These are phyloP conservation scores for Pycnococcus provasolii DNA, from an alignment of 139 green algal genomes.

Conservation along the genomic window DNA sequence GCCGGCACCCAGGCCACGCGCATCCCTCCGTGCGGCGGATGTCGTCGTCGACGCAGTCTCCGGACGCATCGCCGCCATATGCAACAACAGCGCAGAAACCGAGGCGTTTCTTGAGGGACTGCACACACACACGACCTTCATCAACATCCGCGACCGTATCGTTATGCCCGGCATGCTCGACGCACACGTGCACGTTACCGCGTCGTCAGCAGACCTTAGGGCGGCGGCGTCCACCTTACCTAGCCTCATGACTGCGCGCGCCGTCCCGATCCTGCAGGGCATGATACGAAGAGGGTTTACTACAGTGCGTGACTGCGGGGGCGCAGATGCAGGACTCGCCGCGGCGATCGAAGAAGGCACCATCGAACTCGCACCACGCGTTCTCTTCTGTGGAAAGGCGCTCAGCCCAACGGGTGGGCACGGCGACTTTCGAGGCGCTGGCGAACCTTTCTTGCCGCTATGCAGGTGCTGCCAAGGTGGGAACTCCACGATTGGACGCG, in stretches of 20 bases:
- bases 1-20: too few relatives aligned
- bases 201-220: slow-evolving; percentile 44
- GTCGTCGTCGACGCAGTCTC: too few relatives aligned
- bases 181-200: slow-evolving; percentile 53
- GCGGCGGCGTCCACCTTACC: slow-evolving; percentile 34
- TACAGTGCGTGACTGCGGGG: slow-evolving; percentile 44
- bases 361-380: slow-evolving; percentile 36
- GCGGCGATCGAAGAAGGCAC: slow-evolving; percentile 48
- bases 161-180: slow-evolving; percentile 38
- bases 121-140: background rate
- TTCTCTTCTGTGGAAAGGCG: slow-evolving; percentile 55
- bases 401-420: slow-evolving; percentile 59
- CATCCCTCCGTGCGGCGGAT: too few relatives aligned
- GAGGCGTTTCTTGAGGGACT: too few relatives aligned
- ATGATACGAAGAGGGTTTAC: slow-evolving; percentile 63
- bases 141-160: slow-evolving; percentile 5
- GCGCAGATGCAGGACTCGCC: slow-evolving; percentile 52
- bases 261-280: slow-evolving; percentile 33
- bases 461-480: slow-evolving; percentile 33
- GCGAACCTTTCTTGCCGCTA: slow-evolving; percentile 32
- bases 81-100: too few relatives aligned
- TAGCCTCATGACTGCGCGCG: slow-evolving; percentile 35
- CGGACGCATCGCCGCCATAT: too few relatives aligned
- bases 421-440: slow-evolving; percentile 47
- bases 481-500: slow-evolving; percentile 43